A percentile compares a stretch with the other conserved stretches of the same genome.
phyloP scores from a whole-genome alignment of 2,329 filamentous ascomycete species.

The Xylaria polymorpha region DNA sequence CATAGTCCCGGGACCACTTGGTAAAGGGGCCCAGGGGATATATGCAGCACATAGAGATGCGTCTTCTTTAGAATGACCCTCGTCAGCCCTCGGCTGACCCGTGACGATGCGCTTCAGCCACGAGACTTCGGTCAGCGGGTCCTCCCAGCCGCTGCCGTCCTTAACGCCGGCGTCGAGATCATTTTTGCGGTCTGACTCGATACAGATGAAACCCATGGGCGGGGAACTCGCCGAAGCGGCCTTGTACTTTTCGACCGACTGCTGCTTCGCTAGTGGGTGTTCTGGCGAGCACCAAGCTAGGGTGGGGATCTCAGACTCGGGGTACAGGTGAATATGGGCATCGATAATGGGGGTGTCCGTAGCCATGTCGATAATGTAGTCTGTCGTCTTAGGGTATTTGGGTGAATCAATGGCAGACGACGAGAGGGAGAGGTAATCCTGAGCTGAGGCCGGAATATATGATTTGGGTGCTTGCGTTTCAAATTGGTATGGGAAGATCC shows the following conservation, averaged over 20 bases:
- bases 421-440: background rate
- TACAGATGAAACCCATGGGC: slow-evolving; percentile 79
- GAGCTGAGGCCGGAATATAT: background rate
- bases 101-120: slow-evolving; percentile 75
- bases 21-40: slow-evolving; percentile 87
- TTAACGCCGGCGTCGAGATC: slow-evolving; percentile 60
- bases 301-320: slow-evolving; percentile 71
- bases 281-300: slow-evolving; percentile 76
- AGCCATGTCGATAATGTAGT: slow-evolving; percentile 41
- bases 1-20: slow-evolving; percentile 70
- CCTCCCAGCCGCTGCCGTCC: slow-evolving; percentile 69
- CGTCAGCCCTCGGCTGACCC: slow-evolving; percentile 65
- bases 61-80: slow-evolving; percentile 67
- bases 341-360: slow-evolving; percentile 75
- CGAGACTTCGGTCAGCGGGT: slow-evolving; percentile 77
- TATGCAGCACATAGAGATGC: slow-evolving; percentile 72
- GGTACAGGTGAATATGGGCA: slow-evolving; percentile 92
- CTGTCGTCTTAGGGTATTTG: background rate
- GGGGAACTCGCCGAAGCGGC: slow-evolving; percentile 56
- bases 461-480: background rate
- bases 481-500: background rate
- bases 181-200: slow-evolving; percentile 83
- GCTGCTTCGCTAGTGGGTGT: slow-evolving; percentile 70
- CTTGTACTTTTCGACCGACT: slow-evolving; percentile 73
- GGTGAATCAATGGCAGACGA: background rate